These are phyloP conservation scores for Xylariaceae sp. DNA, from an alignment of 2,329 filamentous ascomycete genomes.

Conservation along the genomic window DNA sequence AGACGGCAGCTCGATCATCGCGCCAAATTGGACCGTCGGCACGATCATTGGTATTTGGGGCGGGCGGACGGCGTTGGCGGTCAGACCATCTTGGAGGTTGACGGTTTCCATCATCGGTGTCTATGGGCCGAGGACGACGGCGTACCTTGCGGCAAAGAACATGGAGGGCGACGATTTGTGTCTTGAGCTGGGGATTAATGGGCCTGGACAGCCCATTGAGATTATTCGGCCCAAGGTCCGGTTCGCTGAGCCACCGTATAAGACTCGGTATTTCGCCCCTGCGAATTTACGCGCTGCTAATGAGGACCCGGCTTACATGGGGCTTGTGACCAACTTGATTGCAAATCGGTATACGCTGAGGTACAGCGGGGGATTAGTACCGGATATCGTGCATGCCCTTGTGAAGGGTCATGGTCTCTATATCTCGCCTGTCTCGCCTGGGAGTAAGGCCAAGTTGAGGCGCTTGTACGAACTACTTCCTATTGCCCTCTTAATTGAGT, in stretches of 20 bases:
- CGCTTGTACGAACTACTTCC: slow-evolving; percentile 57
- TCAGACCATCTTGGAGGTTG: slow-evolving; percentile 38
- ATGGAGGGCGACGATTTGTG: slow-evolving; percentile 36
- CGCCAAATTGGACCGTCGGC: slow-evolving; percentile 55
- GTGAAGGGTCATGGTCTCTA: slow-evolving; percentile 61
- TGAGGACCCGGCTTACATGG: slow-evolving; percentile 46
- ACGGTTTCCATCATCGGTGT: slow-evolving; percentile 50
- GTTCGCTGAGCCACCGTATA: slow-evolving; percentile 39
- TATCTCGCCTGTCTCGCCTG: slow-evolving; percentile 50
- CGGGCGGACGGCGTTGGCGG: slow-evolving; percentile 41
- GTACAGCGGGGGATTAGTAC: slow-evolving; percentile 59
- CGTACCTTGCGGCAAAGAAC: slow-evolving; percentile 50
- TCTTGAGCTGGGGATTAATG: slow-evolving; percentile 48
- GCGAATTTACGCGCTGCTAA: slow-evolving; percentile 57
- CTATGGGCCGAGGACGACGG: slow-evolving; percentile 52
- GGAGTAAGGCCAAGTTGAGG: slow-evolving; percentile 53
- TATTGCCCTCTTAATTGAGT: slow-evolving; percentile 57
- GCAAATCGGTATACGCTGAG: slow-evolving; percentile 53
- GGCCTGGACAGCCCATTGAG: slow-evolving; percentile 27
- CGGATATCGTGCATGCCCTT: slow-evolving; percentile 56
- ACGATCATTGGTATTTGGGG: slow-evolving; percentile 60
- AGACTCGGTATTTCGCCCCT: slow-evolving; percentile 57
- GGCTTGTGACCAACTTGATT: slow-evolving; percentile 48
- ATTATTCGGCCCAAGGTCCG: slow-evolving; percentile 41
- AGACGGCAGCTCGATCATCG: slow-evolving; percentile 59